Percentiles rank a stretch among this genome's conserved stretches.
phyloP scores from a whole-genome alignment of 129 eudicot species.

The Tanacetum coccineum region DNA sequence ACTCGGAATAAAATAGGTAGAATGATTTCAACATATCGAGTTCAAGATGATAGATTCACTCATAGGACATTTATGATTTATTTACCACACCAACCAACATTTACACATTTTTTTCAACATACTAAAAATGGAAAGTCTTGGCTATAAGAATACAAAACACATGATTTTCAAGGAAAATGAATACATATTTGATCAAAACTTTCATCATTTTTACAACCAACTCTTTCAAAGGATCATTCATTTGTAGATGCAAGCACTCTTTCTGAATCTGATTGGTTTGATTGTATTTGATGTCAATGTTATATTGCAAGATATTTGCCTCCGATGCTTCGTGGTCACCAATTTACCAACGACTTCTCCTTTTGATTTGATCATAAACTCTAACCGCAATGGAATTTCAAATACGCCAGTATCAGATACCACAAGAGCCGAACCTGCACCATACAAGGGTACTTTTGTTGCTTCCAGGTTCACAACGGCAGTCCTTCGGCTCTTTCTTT shows the following conservation, averaged over 20 bases:
- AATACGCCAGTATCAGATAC: conserved; percentile 33
- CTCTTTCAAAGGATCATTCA: conserved; percentile 29
- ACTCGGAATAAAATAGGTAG: too few relatives aligned
- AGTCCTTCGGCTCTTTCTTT: conserved; percentile 63
- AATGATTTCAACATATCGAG: too few relatives aligned
- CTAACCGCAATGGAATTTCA: conserved; percentile 59
- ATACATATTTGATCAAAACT: conserved; percentile 22
- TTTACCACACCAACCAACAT: conserved; percentile 36
- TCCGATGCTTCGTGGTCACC: conserved; percentile 63
- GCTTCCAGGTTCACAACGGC: conserved; percentile 53
- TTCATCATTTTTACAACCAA: conserved; percentile 26
- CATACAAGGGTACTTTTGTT: conserved; percentile 76
- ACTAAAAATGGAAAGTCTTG: conserved; percentile 16
- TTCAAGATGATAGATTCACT: conserved; percentile 15
- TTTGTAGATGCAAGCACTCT: conserved; percentile 61
- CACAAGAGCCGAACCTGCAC: conserved; percentile 75
- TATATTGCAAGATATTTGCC: conserved; percentile 56
- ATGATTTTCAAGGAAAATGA: background rate
- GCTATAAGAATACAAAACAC: conserved; percentile 14
- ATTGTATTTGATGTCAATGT: conserved; percentile 49
- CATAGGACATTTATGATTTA: conserved; percentile 10
- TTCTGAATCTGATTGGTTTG: conserved; percentile 69
- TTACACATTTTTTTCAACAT: conserved; percentile 26
- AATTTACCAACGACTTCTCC: conserved; percentile 89
- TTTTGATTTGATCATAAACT: conserved; percentile 55